Base-by-base conservation (phyloP, 2,329 filamentous ascomycete species). In the Nemania sp. region DNA sequence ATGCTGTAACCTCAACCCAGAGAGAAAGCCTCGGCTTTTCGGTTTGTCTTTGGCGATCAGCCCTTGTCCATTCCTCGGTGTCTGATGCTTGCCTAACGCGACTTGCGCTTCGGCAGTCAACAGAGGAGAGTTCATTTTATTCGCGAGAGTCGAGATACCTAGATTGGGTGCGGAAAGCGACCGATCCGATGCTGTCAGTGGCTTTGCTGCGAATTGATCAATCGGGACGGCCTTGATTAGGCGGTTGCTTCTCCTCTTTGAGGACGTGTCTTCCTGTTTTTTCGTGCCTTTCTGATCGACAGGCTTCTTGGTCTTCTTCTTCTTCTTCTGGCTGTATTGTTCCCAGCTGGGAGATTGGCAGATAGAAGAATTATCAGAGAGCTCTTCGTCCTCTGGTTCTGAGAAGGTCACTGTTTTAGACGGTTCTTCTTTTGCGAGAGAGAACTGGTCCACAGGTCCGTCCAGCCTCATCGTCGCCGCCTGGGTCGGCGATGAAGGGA, bases 321-420 rank as follows among this genome's bases (percentile, higher is more conserved):
- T 79, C 61, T 79, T 82, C 59, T 73, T 77, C 17, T 77, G 75
- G 2, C 75, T 75, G 60, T 81, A 81, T 19, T 80, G 77, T 57
- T 84, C 81, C 83, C 83, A 86, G 50, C 77, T 83, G 1, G 83
- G 83, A 1, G 83, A 86, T 50, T 83, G 80, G 56, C 83, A 86
- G 49, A 84, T 81, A 0, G 76, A 79, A 3, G 75, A 77, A 42
- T 75, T 68, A 43, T 76, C 76, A 3, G 74, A 77, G 57, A 69
- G 66, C n/a, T 63, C 68, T 23, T 67, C 60, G 15, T 49, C 67
- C 54, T 69, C 65, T 6, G 70, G 68, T 24, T 70, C 67, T 19
- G 71, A 64, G 45, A 75, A 75, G 19, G 73, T 73, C 30, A 76
- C 74, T 15, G 72, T 72, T 63, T 75, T 77, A 19, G 69, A 66